Evolutionary conservation across 192 early-diverging fungal genomes (phyloP), one percentile per base, ranked within the genome.

Genomic region (Coemansia sp.): DNA sequence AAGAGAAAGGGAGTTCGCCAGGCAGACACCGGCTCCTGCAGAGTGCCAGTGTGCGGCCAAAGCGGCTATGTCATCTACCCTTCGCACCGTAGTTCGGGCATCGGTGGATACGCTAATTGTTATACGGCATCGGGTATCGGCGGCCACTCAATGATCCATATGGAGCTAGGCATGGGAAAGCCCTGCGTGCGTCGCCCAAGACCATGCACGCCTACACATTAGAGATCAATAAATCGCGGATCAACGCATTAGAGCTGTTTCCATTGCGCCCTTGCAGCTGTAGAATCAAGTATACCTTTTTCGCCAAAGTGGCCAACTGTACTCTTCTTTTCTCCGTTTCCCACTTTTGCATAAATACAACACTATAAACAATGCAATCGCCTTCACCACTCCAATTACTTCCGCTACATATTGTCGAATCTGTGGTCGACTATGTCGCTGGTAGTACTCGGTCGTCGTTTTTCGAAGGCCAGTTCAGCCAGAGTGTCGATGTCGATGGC

Each of bases 141-240:
- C 16, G 54, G 54, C 2, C 54, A 57, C 54, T 34, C 54, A 17
- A 14, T 2, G 31, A 4, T 35, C 14, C 35, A 33, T 24, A 57
- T 34, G 54, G 54, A 57, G 16, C 31, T 57, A 7, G 54, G 54
- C 54, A 57, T 57, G 54, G 54, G 54, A 14, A 57, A 57, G 31
- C 54, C 54, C 14, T 57, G 54, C 54, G 14, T 57, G 7, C 29
- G 54, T 5, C 54, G 31, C 9, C 46, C 46, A n/a, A 21, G 8
- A 48, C 19, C 3, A 48, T 10, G 40, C 16, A 10, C 10, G 40
- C 46, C 6, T 19, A 9, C 19, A 3, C 17, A 48, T 48, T 48
- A 48, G 46, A 48, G 46, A 9, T 21, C 19, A 48, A 19, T n/a
- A 19, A 48, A 21, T 48, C 46, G 9, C 46, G 2, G 45, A 6